Percentiles rank a stretch among this genome's conserved stretches.
phyloP scores from a whole-genome alignment of 305 asterid genomes.

The Striga hermonthica region DNA sequence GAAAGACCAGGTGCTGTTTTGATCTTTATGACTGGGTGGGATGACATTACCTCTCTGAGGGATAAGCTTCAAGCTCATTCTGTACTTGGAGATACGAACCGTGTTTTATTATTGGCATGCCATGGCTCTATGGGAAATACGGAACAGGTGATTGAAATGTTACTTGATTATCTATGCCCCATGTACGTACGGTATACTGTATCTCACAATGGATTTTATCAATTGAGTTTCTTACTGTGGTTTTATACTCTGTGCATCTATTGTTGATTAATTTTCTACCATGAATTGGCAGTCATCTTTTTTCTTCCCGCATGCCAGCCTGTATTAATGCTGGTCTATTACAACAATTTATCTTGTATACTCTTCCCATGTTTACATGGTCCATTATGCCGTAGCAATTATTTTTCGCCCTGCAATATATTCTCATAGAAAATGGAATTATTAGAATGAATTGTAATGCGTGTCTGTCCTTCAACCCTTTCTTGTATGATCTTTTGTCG shows the following conservation, averaged over 20 bases:
- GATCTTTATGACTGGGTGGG: conserved; percentile 97
- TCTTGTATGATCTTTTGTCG: conserved; percentile 20
- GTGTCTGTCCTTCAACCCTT: conserved; percentile 10
- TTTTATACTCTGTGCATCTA: conserved; percentile 22
- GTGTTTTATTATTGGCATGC: conserved; percentile 77
- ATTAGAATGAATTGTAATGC: neutral
- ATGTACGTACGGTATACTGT: conserved; percentile 9
- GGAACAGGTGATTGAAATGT: conserved; percentile 65
- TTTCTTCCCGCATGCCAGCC: neutral
- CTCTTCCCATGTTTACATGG: conserved; percentile 8
- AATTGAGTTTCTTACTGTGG: conserved; percentile 1
- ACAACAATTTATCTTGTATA: conserved; percentile 22
- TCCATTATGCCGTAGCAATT: conserved; percentile 14
- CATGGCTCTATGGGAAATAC: conserved; percentile 92
- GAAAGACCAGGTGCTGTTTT: conserved; percentile 82
- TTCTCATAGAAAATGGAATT: conserved; percentile 5
- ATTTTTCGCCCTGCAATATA: conserved; percentile 17
- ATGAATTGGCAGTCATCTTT: neutral
- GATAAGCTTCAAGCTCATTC: conserved; percentile 79
- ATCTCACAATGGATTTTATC: conserved; percentile 1
- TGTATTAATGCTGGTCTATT: conserved; percentile 10
- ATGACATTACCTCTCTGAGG: conserved; percentile 76
- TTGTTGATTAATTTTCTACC: conserved; percentile 19
- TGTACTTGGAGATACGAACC: conserved; percentile 67
- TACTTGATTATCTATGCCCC: conserved; percentile 27